Conservation (phyloP, 495 filamentous ascomycete species). For the Pyrenula massariospora region DNA sequence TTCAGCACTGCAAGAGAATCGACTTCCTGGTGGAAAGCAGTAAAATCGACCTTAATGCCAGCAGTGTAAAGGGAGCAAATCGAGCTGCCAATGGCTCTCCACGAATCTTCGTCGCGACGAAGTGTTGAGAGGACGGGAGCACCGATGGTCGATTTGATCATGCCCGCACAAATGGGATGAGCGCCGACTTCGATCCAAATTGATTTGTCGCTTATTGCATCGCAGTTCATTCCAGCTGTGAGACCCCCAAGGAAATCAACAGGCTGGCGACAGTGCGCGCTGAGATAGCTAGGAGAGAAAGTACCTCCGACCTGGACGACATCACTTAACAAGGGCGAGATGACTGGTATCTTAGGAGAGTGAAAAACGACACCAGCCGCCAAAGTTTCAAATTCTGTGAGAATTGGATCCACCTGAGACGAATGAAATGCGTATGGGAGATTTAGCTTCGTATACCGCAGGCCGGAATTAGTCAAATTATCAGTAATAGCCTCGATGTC, state of each 20-base stretch:
- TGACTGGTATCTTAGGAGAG: conserved; percentile 50
- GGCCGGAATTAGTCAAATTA: conserved; percentile 36
- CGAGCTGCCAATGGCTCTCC: conserved; percentile 37
- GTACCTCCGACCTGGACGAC: conserved; percentile 39
- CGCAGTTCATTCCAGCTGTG: conserved; percentile 2
- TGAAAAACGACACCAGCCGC: conserved; percentile 48
- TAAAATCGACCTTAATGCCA: conserved; percentile 49
- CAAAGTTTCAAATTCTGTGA: conserved; percentile 50
- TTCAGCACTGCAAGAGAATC: conserved; percentile 27
- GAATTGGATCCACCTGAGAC: conserved; percentile 64
- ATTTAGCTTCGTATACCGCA: conserved; percentile 59
- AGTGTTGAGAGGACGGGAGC: conserved; percentile 34
- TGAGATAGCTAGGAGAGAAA: conserved; percentile 28
- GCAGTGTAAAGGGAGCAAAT: conserved; percentile 40
- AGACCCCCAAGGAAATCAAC: conserved; percentile 15
- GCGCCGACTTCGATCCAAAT: conserved; percentile 56
- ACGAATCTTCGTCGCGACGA: conserved; percentile 23
- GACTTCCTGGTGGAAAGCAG: conserved; percentile 23
- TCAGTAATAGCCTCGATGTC: conserved; percentile 46
- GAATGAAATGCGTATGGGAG: conserved; percentile 79
- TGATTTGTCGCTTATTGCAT: conserved; percentile 24
- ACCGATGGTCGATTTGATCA: conserved; percentile 43
- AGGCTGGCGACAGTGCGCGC: conserved; percentile 11
- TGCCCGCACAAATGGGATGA: conserved; percentile 43
- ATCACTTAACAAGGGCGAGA: conserved; percentile 56